Base-by-base conservation (phyloP, 331 rosid genomes). In the Rosa hybrid region DNA sequence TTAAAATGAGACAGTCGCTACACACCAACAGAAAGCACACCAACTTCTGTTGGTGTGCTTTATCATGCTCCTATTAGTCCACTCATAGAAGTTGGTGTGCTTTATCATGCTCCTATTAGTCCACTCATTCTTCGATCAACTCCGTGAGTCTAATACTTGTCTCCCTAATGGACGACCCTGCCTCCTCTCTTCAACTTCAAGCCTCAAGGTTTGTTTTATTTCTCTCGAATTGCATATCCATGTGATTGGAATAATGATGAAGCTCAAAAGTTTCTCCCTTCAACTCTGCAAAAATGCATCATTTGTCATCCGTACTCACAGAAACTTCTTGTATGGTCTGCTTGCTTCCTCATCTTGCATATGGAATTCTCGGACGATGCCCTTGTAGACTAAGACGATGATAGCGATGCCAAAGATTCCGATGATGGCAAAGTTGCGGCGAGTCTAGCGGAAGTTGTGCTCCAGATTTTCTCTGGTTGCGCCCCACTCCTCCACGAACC, bases 271-370 rank as follows among this genome's bases (percentile, higher is more conserved):
- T 81, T 70, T 85, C 91, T 70, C 90, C 93, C 71, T 89, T 89
- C 81, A 89, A 85, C 88, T 86, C 92, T 91, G 73, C 72, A 77
- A 16, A 75, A 27, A 27, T 23, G 9, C 2, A 25, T 50, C 44
- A 73, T 63, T 20, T n/a, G 68, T 21, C 73, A 20, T 69, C 68
- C 73, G 39, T 56, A 73, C 85, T 90, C 89, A 94, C 63, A 92
- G 63, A 85, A 95, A 95, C 88, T 93, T 95, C 87, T 94, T 86
- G 92, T 95, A 89, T 0, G 99, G 96, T 71, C 97, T 83, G 68
- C 98, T 97, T 41, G 90, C 89, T 81, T 95, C 99, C 80, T 95
- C 99, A 76, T 95, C 99, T 89, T 95, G 99, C 97, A 93, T 93
- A 81, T 93, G 97, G 81, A 96, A 96, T 86, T 96, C 99, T 11